A percentile compares a stretch with the other conserved stretches of the same genome.
These are phyloP conservation scores for Globisporangium okanoganense DNA, from an alignment of 352 stramenopile genomes.

Conservation along the genomic window DNA sequence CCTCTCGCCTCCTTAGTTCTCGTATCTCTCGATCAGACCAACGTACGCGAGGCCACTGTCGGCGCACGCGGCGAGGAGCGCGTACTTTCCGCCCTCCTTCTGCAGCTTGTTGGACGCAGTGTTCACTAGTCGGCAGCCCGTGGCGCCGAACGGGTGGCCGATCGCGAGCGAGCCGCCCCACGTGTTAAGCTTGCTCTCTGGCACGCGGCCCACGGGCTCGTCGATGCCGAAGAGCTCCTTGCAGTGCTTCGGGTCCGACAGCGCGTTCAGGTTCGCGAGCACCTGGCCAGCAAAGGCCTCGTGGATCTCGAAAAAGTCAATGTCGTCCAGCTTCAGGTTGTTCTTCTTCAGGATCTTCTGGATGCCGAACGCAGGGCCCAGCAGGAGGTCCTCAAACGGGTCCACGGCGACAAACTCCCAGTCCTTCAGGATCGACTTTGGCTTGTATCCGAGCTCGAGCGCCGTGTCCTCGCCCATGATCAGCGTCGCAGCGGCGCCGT, in stretches of 20 bases:
- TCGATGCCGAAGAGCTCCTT: constrained; percentile 93
- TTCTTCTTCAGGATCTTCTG: constrained; percentile 78
- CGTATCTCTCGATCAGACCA: constrained; percentile 91
- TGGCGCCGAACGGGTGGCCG: constrained; percentile 98
- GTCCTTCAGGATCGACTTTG: constrained; percentile 93
- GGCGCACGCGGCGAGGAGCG: constrained; percentile 95
- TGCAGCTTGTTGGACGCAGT: constrained; percentile 97
- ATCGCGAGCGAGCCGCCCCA: constrained; percentile 96
- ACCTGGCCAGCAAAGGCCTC: constrained; percentile 99
- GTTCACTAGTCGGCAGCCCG: constrained; percentile 94
- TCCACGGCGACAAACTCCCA: constrained; percentile 97
- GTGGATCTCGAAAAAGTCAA: constrained; percentile 99
- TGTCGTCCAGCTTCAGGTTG: constrained; percentile 91
- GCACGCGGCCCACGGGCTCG: constrained; percentile 88
- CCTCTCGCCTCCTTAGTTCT: constrained; percentile 30
- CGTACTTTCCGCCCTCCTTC: constrained; percentile 94
- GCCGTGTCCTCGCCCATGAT: constrained; percentile 97
- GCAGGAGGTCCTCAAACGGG: constrained; percentile 92
- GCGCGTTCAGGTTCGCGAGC: constrained; percentile 95
- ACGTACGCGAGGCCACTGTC: constrained; percentile 97
- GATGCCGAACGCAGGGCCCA: constrained; percentile 95
- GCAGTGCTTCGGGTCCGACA: constrained; percentile 94
- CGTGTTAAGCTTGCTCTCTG: constrained; percentile 96
- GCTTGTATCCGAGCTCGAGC: constrained; percentile 94
- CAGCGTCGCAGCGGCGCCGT: constrained; percentile 93